Conservation (phyloP, 306 rosid genomes). For the Datisca glomerata region DNA sequence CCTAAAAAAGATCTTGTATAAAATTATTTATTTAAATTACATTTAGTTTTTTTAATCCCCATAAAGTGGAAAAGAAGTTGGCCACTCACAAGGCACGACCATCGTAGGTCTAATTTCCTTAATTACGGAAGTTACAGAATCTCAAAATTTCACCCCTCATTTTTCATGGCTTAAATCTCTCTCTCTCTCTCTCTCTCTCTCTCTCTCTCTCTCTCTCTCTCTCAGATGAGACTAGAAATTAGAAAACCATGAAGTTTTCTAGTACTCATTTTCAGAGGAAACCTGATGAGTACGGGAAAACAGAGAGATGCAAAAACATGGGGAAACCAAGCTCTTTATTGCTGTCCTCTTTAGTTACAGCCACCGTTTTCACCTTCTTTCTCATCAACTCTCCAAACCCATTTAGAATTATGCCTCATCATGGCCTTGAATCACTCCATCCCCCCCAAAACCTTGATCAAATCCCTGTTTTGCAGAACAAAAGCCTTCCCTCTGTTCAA, state of each 20-base stretch:
- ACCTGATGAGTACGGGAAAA: conserved; percentile 14
- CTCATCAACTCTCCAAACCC: conserved; percentile 36
- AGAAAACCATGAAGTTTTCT: conserved; percentile 27
- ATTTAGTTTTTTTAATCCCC: too few species aligned
- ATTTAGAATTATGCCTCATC: conserved; percentile 13
- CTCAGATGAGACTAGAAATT: neutral
- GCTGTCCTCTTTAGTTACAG: conserved; percentile 27
- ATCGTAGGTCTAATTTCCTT: neutral
- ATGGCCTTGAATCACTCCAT: conserved; percentile 14
- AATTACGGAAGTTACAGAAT: conserved; percentile 5
- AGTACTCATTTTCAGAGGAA: conserved; percentile 19
- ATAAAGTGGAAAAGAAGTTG: neutral
- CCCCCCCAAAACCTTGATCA: conserved; percentile 11
- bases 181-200: neutral
- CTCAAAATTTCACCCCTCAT: neutral
- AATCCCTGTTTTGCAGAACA: neutral
- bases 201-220: conserved; percentile 4
- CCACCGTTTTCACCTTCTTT: conserved; percentile 34
- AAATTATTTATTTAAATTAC: too few species aligned
- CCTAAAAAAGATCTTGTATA: too few species aligned
- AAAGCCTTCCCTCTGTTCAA: too few species aligned
- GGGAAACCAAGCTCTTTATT: conserved; percentile 28
- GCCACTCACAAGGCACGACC: conserved; percentile 1
- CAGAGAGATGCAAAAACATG: conserved; percentile 26
- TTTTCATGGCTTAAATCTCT: conserved; percentile 1